Percentiles rank a stretch among this genome's conserved stretches.
Evolutionary conservation across 2,329 filamentous ascomycete species (phyloP).

Genomic region (Nigrospora sphaerica): DNA sequence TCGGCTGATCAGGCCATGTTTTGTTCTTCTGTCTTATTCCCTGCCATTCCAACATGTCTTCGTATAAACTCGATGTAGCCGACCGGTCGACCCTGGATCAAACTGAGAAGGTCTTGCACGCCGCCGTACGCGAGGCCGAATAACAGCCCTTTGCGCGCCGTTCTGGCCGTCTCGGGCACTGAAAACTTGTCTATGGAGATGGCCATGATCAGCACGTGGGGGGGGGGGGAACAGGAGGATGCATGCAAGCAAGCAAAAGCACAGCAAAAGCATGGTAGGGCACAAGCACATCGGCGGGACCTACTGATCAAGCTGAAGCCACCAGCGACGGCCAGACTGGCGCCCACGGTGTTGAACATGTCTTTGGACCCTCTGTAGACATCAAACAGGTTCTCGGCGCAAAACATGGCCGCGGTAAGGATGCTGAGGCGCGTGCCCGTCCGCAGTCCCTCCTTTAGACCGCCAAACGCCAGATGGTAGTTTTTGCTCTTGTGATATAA

Average conservation of each 20-base stretch:
- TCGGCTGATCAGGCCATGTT: constrained; percentile 6
- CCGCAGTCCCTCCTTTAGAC: constrained; percentile 67
- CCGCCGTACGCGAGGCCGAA: constrained; percentile 76
- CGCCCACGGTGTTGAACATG: constrained; percentile 72
- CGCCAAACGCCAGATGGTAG: constrained; percentile 75
- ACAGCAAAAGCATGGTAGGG: no score
- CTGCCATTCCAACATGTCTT: constrained; percentile 28
- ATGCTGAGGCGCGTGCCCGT: constrained; percentile 65
- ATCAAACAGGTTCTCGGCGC: constrained; percentile 81
- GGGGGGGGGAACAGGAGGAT: background rate
- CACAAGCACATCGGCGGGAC: constrained; percentile 20
- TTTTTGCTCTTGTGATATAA: constrained; percentile 99
- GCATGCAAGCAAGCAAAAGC: no score
- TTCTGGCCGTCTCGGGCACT: constrained; percentile 66
- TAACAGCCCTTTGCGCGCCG: constrained; percentile 71
- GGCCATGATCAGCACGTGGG: background rate
- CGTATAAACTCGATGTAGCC: constrained; percentile 66
- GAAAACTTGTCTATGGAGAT: constrained; percentile 64
- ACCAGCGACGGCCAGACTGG: constrained; percentile 78
- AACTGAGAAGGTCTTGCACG: constrained; percentile 67
- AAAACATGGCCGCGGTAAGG: constrained; percentile 71
- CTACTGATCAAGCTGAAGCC: constrained; percentile 81
- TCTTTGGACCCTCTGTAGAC: constrained; percentile 63
- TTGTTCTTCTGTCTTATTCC: constrained; percentile 11
- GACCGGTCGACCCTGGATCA: constrained; percentile 63